Evolutionary conservation across 2,329 filamentous ascomycete species (phyloP).

Genomic region (Trichoderma koningiopsis): DNA sequence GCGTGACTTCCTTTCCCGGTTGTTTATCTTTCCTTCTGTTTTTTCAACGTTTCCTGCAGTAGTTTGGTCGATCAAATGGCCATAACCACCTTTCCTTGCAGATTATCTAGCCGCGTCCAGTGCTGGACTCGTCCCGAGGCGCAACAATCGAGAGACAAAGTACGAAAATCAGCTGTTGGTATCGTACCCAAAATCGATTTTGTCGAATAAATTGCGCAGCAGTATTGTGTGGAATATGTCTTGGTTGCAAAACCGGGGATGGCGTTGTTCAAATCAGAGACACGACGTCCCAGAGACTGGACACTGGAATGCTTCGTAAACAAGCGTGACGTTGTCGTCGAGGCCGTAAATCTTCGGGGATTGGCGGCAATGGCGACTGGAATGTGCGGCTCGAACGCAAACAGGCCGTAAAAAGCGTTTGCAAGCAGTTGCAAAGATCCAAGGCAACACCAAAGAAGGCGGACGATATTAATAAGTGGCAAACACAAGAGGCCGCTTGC

Average conservation of each 20-base stretch:
- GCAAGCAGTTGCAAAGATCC: conserved; percentile 5
- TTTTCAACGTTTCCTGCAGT: neutral
- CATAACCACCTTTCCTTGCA: conserved; percentile 9
- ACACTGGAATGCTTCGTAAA: conserved; percentile 23
- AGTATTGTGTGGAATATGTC: conserved; percentile 4
- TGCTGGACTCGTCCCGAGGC: neutral
- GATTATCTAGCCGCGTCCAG: conserved; percentile 3
- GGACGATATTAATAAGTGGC: neutral
- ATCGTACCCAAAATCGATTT: neutral
- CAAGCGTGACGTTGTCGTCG: conserved; percentile 7
- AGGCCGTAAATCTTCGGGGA: neutral
- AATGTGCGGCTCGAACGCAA: conserved; percentile 25
- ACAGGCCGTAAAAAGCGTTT: conserved; percentile 1
- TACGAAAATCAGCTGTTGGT: neutral
- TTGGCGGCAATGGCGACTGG: conserved; percentile 17
- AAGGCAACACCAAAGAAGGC: neutral
- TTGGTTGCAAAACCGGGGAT: conserved; percentile 1
- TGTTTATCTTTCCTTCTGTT: neutral
- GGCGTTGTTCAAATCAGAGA: conserved; percentile 8
- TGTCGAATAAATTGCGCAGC: neutral
- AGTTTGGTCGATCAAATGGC: neutral
- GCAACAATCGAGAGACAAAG: neutral
- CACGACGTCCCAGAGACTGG: neutral
- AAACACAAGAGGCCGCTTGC: conserved; percentile 1
- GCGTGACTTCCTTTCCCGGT: conserved; percentile 1